phyloP scores from a whole-genome alignment of 2,329 filamentous ascomycete genomes.

The Cephalotrichum gorgonifer region DNA sequence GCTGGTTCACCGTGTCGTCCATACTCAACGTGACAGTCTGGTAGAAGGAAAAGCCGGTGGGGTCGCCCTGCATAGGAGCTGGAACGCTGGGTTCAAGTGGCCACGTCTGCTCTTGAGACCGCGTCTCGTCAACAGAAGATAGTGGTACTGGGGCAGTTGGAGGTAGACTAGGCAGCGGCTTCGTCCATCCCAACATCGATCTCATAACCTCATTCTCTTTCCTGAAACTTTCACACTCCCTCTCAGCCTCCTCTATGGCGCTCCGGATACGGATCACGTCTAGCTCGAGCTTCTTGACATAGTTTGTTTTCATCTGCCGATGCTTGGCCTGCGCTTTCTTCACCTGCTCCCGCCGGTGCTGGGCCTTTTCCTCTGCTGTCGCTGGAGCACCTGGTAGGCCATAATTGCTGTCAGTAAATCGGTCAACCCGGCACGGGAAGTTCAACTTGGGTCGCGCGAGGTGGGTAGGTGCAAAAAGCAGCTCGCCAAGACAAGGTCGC shows the following conservation, averaged over 20 bases:
- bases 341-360: slow-evolving; percentile 39
- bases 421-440: too few relatives aligned
- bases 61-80: neutral
- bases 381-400: neutral
- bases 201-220: slow-evolving; percentile 33
- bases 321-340: slow-evolving; percentile 43
- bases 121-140: neutral
- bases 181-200: slow-evolving; percentile 15
- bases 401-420: too few relatives aligned
- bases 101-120: neutral
- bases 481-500: neutral
- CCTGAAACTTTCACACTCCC: slow-evolving; percentile 25
- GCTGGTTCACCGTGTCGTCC: slow-evolving; percentile 28
- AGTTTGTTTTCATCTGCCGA: slow-evolving; percentile 45
- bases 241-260: slow-evolving; percentile 30
- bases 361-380: slow-evolving; percentile 26
- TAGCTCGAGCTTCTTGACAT: slow-evolving; percentile 42
- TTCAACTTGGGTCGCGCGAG: neutral
- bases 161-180: neutral
- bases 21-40: slow-evolving; percentile 30
- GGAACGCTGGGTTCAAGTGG: neutral
- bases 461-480: neutral
- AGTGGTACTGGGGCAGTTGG: too few relatives aligned
- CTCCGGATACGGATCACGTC: slow-evolving; percentile 38
- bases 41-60: slow-evolving; percentile 9